Evolutionary conservation across 208 protist species (phyloP), one percentile per base, ranked within the genome.

Genomic region (Leishmania gerbilli): DNA sequence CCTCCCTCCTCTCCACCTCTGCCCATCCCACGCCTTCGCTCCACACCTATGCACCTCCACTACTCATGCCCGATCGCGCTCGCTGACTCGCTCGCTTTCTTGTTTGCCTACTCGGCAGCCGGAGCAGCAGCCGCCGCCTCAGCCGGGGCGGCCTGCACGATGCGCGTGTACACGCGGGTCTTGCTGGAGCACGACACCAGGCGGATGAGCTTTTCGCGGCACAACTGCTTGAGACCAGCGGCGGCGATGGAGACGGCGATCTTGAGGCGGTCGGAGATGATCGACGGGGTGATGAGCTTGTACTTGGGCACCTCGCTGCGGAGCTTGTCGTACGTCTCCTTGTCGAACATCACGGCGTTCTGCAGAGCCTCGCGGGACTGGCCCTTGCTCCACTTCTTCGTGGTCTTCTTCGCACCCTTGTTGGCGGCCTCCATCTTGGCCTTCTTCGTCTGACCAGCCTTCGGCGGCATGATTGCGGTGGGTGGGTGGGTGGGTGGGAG

Each of bases 361-460:
- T 97, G 89, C 47, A 97, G 90, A 27, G 93, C 91, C 92, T 98
- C 96, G 72, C 94, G 94, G 56, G 89, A 92, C 85, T 94, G 92
- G 58, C 91, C 91, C 87, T 98, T 98, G 80, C 89, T 96, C 96
- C 96, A 98, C 91, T 98, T 98, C 93, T 98, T 98, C 68, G 94
- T 81, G 51, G 92, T 89, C 88, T 96, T 95, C 92, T 97, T 97
- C 65, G 88, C 87, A 72, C 90, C 89, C 86, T 94, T 95, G 71
- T 55, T 77, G 79, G 87, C 91, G 84, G 91, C 91, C 86, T 92
- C 91, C 87, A 90, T 88, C 86, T 92, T 92, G 77, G 88, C 85
- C 85, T 94, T 91, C 87, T 90, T 91, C 47, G 85, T 86, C 82
- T 94, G 89, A 68, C 91, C 91, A 71, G 87, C 82, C 89, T 94